Evolutionary conservation across 441 rosid genomes (phyloP).

Genomic region (Populus hybrid): DNA sequence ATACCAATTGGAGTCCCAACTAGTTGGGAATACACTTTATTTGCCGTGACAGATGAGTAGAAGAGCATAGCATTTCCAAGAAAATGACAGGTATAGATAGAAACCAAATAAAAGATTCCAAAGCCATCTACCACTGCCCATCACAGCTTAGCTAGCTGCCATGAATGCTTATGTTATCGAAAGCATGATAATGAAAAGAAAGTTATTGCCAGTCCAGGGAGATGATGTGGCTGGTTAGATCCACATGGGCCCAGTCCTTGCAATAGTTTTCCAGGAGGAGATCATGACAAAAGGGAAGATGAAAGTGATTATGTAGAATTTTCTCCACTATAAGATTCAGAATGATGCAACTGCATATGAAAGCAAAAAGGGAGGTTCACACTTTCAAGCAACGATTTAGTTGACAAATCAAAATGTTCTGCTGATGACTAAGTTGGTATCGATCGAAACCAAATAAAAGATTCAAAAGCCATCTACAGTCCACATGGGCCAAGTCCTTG

Average conservation of each 20-base stretch:
- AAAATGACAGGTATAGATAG: slow-evolving; percentile 8
- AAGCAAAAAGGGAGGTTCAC: no score
- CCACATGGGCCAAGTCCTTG: not conserved
- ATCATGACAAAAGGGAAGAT: not conserved
- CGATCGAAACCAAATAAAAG: no score
- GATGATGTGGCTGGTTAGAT: not conserved
- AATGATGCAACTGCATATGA: not conserved
- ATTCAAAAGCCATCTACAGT: no score
- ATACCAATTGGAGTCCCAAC: slow-evolving; percentile 8
- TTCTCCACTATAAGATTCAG: not conserved
- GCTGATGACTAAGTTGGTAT: no score
- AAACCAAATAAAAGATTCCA: not conserved
- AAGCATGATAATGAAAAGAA: not conserved
- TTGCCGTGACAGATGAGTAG: not conserved
- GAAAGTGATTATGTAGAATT: not conserved
- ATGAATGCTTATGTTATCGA: not conserved
- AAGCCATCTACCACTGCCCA: not conserved
- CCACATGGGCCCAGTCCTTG: not conserved
- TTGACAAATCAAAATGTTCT: no score
- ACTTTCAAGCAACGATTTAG: no score
- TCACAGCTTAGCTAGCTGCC: not conserved
- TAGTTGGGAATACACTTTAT: not conserved
- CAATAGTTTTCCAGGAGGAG: not conserved
- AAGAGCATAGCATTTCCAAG: not conserved
- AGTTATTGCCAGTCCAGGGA: not conserved